Evolutionary conservation across 1,284 basidiomycete species (phyloP), one percentile per base, ranked within the genome.

Genomic region (Sporisorium sorghi): DNA sequence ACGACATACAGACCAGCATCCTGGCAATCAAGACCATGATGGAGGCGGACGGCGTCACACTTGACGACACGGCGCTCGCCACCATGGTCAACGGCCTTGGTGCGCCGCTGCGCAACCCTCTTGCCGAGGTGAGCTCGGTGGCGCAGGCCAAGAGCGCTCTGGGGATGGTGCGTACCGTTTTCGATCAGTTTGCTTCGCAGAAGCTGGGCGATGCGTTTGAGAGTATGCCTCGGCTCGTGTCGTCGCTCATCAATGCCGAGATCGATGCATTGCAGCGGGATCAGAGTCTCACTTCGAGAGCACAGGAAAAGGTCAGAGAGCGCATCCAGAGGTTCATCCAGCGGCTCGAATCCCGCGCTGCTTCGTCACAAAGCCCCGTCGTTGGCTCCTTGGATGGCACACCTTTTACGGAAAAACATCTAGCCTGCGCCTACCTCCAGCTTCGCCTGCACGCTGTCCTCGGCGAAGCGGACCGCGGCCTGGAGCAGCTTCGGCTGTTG

Each of bases 41-140:
- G 73, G 58, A 67, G 5, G 44, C 42, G 2, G n/a, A 64, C 30
- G 23, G 23, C 24, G 23, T 75, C 5, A 6, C 32, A 0, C 42
- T 64, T 5, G 73, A 75, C 23, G 64, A 75, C n/a, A 67, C 28
- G 1, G 60, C 67, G n/a, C 49, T 75, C 2, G 57, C 73, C 2
- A 61, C 73, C 24, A 19, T 71, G n/a, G 49, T 75, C 1, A 19
- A 30, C 9, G 64, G 59, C 0, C 53, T 75, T 4, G 46, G 67
- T 24, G 62, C 73, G 1, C 73, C 73, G 0, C 28, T 75, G 24
- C 67, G 73, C 46, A 47, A 32, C 11, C 63, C 59, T 5, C 17
- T 55, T 5, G 48, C 47, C 2, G 14, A 21, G 3, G 11, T 21
- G 4, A 40, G 48, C 32, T 56, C 70, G 26, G 23, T 23, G 8